Conservation (phyloP, 108 stramenopile genomes). For the Skeletonema menzelii region DNA sequence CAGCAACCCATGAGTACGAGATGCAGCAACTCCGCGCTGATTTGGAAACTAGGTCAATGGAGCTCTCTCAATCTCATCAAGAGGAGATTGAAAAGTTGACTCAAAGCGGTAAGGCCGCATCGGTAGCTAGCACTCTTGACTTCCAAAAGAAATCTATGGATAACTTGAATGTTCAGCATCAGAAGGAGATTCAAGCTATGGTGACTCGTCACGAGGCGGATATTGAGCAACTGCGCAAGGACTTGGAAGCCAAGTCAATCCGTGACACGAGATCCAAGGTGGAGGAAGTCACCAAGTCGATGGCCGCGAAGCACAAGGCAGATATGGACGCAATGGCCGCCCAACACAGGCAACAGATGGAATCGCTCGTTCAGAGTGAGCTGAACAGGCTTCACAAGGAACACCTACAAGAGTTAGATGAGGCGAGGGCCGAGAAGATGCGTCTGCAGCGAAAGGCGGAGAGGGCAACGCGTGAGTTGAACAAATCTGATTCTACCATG, state of each 20-base stretch:
- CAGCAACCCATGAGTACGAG: constrained; percentile 7
- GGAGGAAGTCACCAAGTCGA: constrained; percentile 3
- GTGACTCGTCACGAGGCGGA: constrained; percentile 17
- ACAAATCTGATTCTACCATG: constrained; percentile 8
- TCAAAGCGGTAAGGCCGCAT: constrained; percentile 16
- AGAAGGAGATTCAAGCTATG: constrained; percentile 8
- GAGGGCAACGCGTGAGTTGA: constrained; percentile 12
- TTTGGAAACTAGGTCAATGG: constrained; percentile 5
- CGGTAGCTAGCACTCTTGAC: not conserved
- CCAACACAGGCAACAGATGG: constrained; percentile 24
- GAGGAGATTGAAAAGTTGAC: constrained; percentile 17
- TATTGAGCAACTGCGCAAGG: constrained; percentile 9
- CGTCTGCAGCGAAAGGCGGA: constrained; percentile 24
- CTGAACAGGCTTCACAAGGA: constrained; percentile 25
- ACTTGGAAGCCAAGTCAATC: not conserved
- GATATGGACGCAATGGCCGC: constrained; percentile 17
- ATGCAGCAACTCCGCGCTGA: constrained; percentile 19
- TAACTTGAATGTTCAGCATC: constrained; percentile 16
- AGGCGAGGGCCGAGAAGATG: constrained; percentile 18
- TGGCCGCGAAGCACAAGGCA: constrained; percentile 18
- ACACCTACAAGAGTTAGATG: constrained; percentile 36
- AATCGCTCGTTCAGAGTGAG: constrained; percentile 15
- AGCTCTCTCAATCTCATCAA: constrained; percentile 3
- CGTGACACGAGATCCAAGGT: not conserved
- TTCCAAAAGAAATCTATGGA: constrained; percentile 19